phyloP scores from a whole-genome alignment of 768 basidiomycete genomes.

The Neoboletus brunneissimus region DNA sequence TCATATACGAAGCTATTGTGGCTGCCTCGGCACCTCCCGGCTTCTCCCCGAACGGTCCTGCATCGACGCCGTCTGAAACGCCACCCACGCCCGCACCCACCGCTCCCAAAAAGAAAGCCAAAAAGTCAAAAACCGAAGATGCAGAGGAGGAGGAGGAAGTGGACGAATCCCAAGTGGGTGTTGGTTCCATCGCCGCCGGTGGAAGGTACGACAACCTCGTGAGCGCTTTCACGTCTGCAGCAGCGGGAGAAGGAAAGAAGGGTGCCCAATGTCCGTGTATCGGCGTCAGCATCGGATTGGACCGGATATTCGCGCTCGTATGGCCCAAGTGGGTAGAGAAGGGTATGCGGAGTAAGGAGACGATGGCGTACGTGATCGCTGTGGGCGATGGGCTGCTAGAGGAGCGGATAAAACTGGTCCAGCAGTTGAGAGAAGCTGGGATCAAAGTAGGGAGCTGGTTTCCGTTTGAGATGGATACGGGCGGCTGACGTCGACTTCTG shows the following conservation, averaged over 20 bases:
- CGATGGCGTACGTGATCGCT: conserved; percentile 91
- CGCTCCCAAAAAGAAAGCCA: conserved; percentile 37
- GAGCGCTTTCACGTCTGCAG: conserved; percentile 82
- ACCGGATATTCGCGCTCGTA: conserved; percentile 87
- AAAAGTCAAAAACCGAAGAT: conserved; percentile 43
- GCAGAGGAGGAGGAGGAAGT: conserved; percentile 76
- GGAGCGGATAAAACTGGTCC: conserved; percentile 79
- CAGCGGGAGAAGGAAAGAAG: conserved; percentile 73
- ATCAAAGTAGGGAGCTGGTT: conserved; percentile 63
- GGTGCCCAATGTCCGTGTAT: conserved; percentile 76
- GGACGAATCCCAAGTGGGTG: conserved; percentile 91
- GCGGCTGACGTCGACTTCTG: not conserved
- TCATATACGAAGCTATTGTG: conserved; percentile 95
- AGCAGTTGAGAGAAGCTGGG: conserved; percentile 78
- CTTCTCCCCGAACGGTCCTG: conserved; percentile 54
- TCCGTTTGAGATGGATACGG: conserved; percentile 1
- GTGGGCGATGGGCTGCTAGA: conserved; percentile 85
- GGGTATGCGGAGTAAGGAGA: conserved; percentile 82
- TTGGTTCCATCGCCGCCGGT: conserved; percentile 99
- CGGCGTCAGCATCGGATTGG: conserved; percentile 89
- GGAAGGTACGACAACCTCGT: conserved; percentile 97
- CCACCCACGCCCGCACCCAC: conserved; percentile 16
- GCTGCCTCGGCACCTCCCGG: conserved; percentile 92
- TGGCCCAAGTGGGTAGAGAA: conserved; percentile 83
- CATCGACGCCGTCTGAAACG: conserved; percentile 30